Percentiles rank a stretch among this genome's conserved stretches.
Evolutionary conservation across 2,329 filamentous ascomycete species (phyloP).

Genomic region (Elsinoe necatrix): DNA sequence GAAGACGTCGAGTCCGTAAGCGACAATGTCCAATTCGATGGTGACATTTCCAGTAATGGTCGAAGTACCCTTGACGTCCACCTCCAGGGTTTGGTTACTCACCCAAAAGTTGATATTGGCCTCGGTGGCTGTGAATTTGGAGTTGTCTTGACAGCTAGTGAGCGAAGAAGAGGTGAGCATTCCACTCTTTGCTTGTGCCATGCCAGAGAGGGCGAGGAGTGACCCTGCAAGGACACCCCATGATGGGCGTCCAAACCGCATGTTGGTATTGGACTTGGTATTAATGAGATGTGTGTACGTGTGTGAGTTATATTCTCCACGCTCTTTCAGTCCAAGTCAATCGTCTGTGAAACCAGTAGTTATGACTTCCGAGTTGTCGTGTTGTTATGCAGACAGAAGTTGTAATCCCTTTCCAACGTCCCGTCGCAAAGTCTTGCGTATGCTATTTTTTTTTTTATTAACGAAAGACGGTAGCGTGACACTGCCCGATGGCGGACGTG

Average conservation of each 20-base stretch:
- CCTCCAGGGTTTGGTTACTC: conserved; percentile 60
- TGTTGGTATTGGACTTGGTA: conserved; percentile 5
- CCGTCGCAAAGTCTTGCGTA: conserved; percentile 11
- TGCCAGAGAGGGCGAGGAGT: conserved; percentile 33
- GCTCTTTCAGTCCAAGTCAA: not conserved
- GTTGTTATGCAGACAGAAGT: conserved; percentile 7
- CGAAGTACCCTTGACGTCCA: conserved; percentile 74
- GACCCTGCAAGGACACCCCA: conserved; percentile 21
- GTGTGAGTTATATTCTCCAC: not conserved
- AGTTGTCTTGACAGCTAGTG: conserved; percentile 75
- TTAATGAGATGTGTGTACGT: conserved; percentile 3
- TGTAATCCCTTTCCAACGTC: conserved; percentile 13
- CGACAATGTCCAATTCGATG: conserved; percentile 66
- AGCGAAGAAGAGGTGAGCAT: conserved; percentile 76
- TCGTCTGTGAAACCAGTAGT: not conserved
- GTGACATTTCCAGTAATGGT: conserved; percentile 74
- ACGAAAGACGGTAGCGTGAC: conserved; percentile 15
- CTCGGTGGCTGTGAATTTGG: conserved; percentile 75
- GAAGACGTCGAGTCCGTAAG: conserved; percentile 72
- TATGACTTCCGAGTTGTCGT: not conserved
- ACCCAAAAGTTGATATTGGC: conserved; percentile 80
- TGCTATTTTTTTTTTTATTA: conserved; percentile 11
- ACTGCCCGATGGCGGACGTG: not conserved
- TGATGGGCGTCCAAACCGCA: conserved; percentile 27
- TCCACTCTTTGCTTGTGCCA: conserved; percentile 44